phyloP scores from a whole-genome alignment of 2,329 filamentous ascomycete species.

The Alternaria gansuensis region DNA sequence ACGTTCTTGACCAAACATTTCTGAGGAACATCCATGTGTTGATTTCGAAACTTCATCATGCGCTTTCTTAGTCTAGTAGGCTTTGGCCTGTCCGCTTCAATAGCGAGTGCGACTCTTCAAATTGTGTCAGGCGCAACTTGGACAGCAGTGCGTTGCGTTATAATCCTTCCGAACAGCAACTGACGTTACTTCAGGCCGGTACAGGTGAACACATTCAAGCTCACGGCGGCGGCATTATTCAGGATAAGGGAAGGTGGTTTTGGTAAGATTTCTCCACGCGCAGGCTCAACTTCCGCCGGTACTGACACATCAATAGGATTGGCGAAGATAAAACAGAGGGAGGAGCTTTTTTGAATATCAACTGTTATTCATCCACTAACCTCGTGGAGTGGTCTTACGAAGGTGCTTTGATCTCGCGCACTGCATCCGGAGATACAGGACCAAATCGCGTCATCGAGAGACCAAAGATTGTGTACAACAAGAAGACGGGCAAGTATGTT shows the following conservation, averaged over 20 bases:
- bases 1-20: neutral
- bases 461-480: constrained; percentile 74
- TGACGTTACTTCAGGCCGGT: constrained; percentile 44
- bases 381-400: constrained; percentile 71
- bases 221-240: constrained; percentile 71
- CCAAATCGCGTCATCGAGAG: constrained; percentile 71
- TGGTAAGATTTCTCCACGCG: constrained; percentile 31
- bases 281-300: too few relatives aligned
- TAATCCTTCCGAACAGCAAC: neutral
- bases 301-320: constrained; percentile 56
- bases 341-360: constrained; percentile 68
- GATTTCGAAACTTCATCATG: constrained; percentile 30
- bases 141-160: constrained; percentile 43
- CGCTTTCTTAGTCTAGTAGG: constrained; percentile 21
- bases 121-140: constrained; percentile 53
- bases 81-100: constrained; percentile 30
- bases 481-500: constrained; percentile 70
- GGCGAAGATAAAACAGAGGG: constrained; percentile 75
- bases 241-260: constrained; percentile 68
- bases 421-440: constrained; percentile 65
- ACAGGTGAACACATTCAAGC: constrained; percentile 69
- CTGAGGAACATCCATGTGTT: neutral
- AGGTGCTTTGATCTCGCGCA: constrained; percentile 65
- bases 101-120: constrained; percentile 46
- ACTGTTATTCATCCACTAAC: constrained; percentile 72